These are phyloP conservation scores for Euphorbia schlechtendalii DNA, from an alignment of 441 rosid species.

Conservation along the genomic window DNA sequence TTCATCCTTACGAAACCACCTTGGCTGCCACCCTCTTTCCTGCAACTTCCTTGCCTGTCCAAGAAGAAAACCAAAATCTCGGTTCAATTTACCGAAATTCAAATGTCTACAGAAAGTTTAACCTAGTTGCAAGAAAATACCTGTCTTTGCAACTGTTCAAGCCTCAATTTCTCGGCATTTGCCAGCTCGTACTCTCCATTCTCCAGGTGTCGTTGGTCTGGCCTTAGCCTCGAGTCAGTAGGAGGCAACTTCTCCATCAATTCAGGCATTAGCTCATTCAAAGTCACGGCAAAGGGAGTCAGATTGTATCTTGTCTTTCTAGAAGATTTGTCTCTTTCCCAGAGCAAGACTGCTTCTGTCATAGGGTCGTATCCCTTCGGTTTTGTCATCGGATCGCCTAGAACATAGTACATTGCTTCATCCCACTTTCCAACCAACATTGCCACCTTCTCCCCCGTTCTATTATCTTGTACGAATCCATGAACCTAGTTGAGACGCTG, in stretches of 20 bases:
- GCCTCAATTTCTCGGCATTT: slow-evolving; percentile 87
- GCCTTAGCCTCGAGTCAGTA: slow-evolving; percentile 93
- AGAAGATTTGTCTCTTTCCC: slow-evolving; percentile 70
- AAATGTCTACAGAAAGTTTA: too few relatives aligned
- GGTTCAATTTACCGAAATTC: not conserved
- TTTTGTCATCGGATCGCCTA: slow-evolving; percentile 78
- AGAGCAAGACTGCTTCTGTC: slow-evolving; percentile 84
- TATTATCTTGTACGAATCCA: slow-evolving; percentile 90
- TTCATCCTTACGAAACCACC: slow-evolving; percentile 79
- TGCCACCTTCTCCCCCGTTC: slow-evolving; percentile 92
- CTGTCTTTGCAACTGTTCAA: slow-evolving; percentile 96
- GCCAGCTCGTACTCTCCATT: slow-evolving; percentile 92
- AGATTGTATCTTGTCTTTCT: slow-evolving; percentile 90
- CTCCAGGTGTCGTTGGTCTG: slow-evolving; percentile 89
- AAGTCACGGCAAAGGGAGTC: slow-evolving; percentile 79
- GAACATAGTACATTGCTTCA: slow-evolving; percentile 85
- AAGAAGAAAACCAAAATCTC: not conserved
- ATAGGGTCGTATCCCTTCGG: slow-evolving; percentile 94
- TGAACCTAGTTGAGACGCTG: too few relatives aligned
- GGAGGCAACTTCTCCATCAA: slow-evolving; percentile 72
- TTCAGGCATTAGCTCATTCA: slow-evolving; percentile 74
- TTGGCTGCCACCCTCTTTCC: slow-evolving; percentile 96
- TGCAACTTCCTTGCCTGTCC: slow-evolving; percentile 87
- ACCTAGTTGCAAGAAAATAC: too few relatives aligned
- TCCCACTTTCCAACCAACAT: slow-evolving; percentile 96